A percentile compares a stretch with the other conserved stretches of the same genome.
Evolutionary conservation across 2,329 filamentous ascomycete species (phyloP).

Genomic region (Akanthomyces lecanii): DNA sequence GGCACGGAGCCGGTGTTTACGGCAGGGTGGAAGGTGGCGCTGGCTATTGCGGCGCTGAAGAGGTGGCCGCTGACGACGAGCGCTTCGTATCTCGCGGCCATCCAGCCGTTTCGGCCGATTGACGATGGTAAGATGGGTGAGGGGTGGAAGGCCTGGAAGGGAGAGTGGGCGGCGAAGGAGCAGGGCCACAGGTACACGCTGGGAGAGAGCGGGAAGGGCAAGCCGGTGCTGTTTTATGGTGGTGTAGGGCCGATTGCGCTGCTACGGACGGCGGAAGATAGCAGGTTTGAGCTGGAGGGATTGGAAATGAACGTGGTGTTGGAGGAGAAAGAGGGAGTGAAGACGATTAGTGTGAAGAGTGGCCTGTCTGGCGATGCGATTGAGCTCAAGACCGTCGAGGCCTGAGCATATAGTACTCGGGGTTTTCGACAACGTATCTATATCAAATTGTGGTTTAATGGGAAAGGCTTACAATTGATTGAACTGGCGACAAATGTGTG

Average conservation of each 20-base stretch:
- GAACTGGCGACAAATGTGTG: too few species aligned
- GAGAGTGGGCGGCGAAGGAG: background rate
- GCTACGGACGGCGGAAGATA: background rate
- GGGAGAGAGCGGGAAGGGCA: background rate
- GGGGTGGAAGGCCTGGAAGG: constrained; percentile 10
- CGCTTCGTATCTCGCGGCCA: background rate
- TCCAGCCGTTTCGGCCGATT: background rate
- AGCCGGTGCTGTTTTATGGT: background rate
- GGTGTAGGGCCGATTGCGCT: background rate
- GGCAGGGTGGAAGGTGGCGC: constrained; percentile 4
- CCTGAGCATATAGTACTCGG: background rate
- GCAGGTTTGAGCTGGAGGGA: background rate
- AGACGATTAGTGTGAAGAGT: background rate
- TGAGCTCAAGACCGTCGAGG: background rate
- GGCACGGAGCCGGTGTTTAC: constrained; percentile 2
- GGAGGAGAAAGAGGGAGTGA: background rate
- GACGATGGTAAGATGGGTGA: background rate
- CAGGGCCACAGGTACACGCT: background rate
- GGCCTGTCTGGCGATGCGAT: background rate
- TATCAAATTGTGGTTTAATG: too few species aligned
- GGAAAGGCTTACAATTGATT: too few species aligned
- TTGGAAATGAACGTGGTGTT: background rate
- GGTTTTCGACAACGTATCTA: background rate
- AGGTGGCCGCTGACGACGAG: constrained; percentile 10
- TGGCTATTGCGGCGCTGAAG: constrained; percentile 9